Evolutionary conservation across 2,329 filamentous ascomycete genomes (phyloP).

Genomic region (Phaeoacremonium minimum): DNA sequence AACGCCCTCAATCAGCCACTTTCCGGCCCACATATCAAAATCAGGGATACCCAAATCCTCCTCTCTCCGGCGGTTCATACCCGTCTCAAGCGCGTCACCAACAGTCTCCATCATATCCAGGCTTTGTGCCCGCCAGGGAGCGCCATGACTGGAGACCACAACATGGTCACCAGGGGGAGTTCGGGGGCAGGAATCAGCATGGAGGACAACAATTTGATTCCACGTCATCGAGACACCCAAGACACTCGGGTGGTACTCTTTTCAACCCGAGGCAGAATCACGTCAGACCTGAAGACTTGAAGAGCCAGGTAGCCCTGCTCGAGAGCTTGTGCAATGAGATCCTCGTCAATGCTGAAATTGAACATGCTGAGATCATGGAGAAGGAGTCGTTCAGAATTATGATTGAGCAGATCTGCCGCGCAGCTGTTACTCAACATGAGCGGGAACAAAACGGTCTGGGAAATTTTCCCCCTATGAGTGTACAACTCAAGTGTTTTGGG

Average conservation of each 20-base stretch:
- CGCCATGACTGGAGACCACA: conserved; percentile 21
- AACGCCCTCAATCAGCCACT: conserved; percentile 27
- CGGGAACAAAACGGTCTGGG: conserved; percentile 25
- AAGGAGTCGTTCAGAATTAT: conserved; percentile 67
- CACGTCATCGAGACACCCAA: conserved; percentile 5
- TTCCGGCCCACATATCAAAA: conserved; percentile 20
- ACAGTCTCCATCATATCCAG: conserved; percentile 24
- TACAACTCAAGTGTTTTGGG: conserved; percentile 75
- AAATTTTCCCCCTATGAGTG: conserved; percentile 47
- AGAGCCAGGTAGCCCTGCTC: conserved; percentile 42
- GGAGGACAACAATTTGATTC: too few species aligned
- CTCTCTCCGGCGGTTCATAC: conserved; percentile 8
- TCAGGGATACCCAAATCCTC: conserved; percentile 10
- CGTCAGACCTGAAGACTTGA: conserved; percentile 37
- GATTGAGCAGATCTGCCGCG: conserved; percentile 62
- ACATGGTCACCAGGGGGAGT: conserved; percentile 6
- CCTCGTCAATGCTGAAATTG: conserved; percentile 59
- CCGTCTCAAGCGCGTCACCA: conserved; percentile 22
- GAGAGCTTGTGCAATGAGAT: conserved; percentile 43
- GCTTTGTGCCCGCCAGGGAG: conserved; percentile 12
- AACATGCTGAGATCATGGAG: conserved; percentile 54
- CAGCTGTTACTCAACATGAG: conserved; percentile 53
- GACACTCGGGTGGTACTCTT: conserved; percentile 2
- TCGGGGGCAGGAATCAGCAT: too few species aligned
- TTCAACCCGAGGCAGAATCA: conserved; percentile 24